These are phyloP conservation scores for Phytopythium delawarense DNA, from an alignment of 352 stramenopile species.

Conservation along the genomic window DNA sequence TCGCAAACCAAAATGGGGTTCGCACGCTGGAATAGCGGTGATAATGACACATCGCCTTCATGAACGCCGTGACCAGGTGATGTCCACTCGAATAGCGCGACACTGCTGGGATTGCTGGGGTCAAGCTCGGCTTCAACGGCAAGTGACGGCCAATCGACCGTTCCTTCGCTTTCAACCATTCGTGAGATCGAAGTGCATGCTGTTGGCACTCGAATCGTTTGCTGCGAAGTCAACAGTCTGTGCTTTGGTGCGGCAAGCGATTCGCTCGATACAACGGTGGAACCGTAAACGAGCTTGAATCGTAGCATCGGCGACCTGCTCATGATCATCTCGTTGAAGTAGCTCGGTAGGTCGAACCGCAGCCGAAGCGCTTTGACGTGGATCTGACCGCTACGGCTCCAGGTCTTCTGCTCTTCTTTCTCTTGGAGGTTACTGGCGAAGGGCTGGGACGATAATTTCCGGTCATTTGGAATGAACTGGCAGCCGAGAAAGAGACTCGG, in stretches of 20 bases:
- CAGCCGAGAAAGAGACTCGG: slow-evolving; percentile 31
- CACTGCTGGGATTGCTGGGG: background rate
- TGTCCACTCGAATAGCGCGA: background rate
- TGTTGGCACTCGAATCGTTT: background rate
- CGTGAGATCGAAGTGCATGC: background rate
- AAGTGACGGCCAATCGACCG: background rate
- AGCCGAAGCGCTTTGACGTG: slow-evolving; percentile 27
- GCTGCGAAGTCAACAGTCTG: background rate
- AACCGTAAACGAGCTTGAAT: slow-evolving; percentile 7
- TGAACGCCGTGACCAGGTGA: background rate
- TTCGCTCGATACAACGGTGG: background rate
- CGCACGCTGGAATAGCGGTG: background rate
- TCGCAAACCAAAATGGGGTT: slow-evolving; percentile 30
- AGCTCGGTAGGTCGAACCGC: slow-evolving; percentile 16
- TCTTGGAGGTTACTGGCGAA: slow-evolving; percentile 1
- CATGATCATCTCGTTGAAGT: slow-evolving; percentile 15
- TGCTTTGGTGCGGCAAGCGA: background rate
- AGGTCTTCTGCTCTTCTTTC: slow-evolving; percentile 1
- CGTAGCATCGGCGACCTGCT: slow-evolving; percentile 11
- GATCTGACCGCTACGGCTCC: slow-evolving; percentile 13
- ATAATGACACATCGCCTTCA: background rate
- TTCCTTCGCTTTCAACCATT: background rate
- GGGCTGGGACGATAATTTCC: slow-evolving; percentile 5
- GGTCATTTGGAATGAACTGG: slow-evolving; percentile 33
- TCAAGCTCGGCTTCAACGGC: background rate